phyloP scores from a whole-genome alignment of 139 green algal genomes.

The Gonium pectorale region DNA sequence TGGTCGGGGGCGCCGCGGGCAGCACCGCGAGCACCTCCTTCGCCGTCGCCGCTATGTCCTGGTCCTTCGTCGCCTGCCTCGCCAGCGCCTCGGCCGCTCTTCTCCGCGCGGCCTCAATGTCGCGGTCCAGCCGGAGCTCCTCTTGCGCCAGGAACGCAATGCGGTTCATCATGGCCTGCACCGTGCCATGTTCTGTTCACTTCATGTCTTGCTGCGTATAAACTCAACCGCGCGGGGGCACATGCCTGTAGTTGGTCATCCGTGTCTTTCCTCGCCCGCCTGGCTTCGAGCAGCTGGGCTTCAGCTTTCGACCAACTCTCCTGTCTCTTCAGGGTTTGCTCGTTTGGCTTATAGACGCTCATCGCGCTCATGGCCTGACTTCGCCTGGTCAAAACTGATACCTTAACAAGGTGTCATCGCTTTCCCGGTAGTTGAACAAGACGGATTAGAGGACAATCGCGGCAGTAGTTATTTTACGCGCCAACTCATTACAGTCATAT shows the following conservation, averaged over 20 bases:
- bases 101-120: conserved; percentile 26
- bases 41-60: conserved; percentile 21
- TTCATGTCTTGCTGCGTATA: too few species aligned
- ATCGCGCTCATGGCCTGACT: too few species aligned
- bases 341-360: neutral
- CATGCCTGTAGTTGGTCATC: conserved; percentile 42
- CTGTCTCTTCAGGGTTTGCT: neutral
- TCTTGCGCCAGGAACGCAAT: conserved; percentile 44
- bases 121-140: conserved; percentile 27
- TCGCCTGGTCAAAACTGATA: too few species aligned
- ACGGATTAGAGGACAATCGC: too few species aligned
- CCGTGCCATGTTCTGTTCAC: neutral
- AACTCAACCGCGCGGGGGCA: too few species aligned
- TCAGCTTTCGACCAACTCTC: conserved; percentile 9
- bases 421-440: too few species aligned
- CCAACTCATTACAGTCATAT: too few species aligned
- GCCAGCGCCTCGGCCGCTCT: conserved; percentile 24
- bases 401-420: too few species aligned
- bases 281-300: conserved; percentile 4
- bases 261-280: conserved; percentile 23
- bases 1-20: neutral
- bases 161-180: conserved; percentile 44
- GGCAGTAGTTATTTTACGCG: too few species aligned
- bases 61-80: conserved; percentile 10
- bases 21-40: conserved; percentile 30